phyloP scores from a whole-genome alignment of 2,329 filamentous ascomycete species.

The Cercospora zeina region DNA sequence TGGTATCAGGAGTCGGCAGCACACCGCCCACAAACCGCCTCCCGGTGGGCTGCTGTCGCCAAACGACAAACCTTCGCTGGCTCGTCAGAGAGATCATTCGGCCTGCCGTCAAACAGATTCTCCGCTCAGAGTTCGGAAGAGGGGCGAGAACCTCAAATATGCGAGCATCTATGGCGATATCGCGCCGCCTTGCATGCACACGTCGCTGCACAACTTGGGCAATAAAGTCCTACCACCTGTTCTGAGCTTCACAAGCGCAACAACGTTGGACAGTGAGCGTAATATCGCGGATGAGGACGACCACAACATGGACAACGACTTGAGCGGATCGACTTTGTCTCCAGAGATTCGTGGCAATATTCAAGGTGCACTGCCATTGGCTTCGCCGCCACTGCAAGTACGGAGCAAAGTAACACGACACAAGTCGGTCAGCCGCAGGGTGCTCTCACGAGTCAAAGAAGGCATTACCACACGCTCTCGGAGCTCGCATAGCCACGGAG shows the following conservation, averaged over 20 bases:
- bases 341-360: background rate
- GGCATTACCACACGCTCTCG: conserved; percentile 37
- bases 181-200: conserved; percentile 32
- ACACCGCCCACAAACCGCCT: conserved; percentile 24
- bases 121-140: conserved; percentile 41
- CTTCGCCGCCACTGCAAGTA: conserved; percentile 13
- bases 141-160: conserved; percentile 39
- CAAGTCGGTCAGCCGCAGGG: conserved; percentile 40
- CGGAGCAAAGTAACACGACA: conserved; percentile 32
- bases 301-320: conserved; percentile 11
- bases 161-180: conserved; percentile 30
- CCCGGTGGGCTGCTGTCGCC: conserved; percentile 33
- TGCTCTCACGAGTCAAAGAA: conserved; percentile 41
- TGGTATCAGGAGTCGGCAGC: conserved; percentile 30
- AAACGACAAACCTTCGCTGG: conserved; percentile 36
- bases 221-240: conserved; percentile 6
- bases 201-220: conserved; percentile 7
- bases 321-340: conserved; percentile 24
- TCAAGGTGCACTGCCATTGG: conserved; percentile 3
- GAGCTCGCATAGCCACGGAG: conserved; percentile 32
- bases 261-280: conserved; percentile 16
- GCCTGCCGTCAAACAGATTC: conserved; percentile 35
- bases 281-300: background rate
- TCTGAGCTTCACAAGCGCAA: conserved; percentile 23
- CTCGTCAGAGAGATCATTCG: conserved; percentile 38